A percentile compares a stretch with the other conserved stretches of the same genome.
Evolutionary conservation across 2,329 filamentous ascomycete genomes (phyloP).

Genomic region (Fusarium albidum): DNA sequence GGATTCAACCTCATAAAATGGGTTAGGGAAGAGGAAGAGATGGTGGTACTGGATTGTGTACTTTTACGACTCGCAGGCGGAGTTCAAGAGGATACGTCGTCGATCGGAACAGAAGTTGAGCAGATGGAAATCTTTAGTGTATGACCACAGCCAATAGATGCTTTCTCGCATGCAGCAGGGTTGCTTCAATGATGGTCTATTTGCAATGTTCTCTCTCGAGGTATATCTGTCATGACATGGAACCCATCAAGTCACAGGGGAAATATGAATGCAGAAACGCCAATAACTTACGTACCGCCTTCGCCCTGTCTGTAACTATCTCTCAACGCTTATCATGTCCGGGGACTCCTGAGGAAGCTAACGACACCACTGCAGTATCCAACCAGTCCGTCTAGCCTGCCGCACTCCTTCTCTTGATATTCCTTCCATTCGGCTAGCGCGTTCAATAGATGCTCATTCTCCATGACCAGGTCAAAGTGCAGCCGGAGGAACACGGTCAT

Average conservation of each 20-base stretch:
- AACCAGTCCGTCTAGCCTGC: slow-evolving; percentile 76
- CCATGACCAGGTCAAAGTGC: slow-evolving; percentile 69
- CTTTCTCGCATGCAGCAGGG: slow-evolving; percentile 8
- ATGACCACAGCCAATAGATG: slow-evolving; percentile 25
- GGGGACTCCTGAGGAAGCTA: slow-evolving; percentile 75
- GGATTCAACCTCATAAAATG: slow-evolving; percentile 1
- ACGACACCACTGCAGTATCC: slow-evolving; percentile 90
- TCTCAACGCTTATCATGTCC: slow-evolving; percentile 50
- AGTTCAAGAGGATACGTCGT: slow-evolving; percentile 23
- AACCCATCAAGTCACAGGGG: too few relatives aligned
- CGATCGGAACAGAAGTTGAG: slow-evolving; percentile 11
- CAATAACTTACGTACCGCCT: slow-evolving; percentile 8
- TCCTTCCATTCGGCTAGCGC: slow-evolving; percentile 74
- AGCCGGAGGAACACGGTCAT: slow-evolving; percentile 92
- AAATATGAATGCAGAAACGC: slow-evolving; percentile 22
- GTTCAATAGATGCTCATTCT: slow-evolving; percentile 60
- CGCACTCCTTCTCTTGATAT: slow-evolving; percentile 75
- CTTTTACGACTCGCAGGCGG: slow-evolving; percentile 21
- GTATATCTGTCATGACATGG: too few relatives aligned
- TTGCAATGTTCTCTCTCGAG: too few relatives aligned
- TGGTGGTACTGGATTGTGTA: slow-evolving; percentile 17
- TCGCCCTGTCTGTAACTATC: neutral
- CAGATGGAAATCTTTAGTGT: slow-evolving; percentile 17
- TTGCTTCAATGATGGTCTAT: neutral
- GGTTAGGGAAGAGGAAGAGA: slow-evolving; percentile 16